A percentile compares a stretch with the other conserved stretches of the same genome.
Evolutionary conservation across 257 asterid species (phyloP).

Genomic region (Solanum piurae): DNA sequence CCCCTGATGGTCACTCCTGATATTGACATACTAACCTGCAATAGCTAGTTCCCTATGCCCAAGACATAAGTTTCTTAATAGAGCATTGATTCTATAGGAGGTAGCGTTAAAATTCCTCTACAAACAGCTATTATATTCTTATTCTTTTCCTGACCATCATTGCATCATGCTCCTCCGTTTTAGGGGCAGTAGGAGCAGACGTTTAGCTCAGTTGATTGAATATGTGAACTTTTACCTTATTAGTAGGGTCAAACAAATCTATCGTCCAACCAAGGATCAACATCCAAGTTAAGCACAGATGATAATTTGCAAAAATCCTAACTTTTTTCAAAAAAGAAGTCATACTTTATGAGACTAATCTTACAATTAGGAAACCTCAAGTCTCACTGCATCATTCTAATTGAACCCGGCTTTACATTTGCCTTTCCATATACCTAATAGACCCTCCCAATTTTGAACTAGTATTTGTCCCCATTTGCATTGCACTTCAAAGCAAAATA

Average conservation of each 20-base stretch:
- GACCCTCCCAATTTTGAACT: neutral
- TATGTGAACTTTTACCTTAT: neutral
- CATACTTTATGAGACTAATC: neutral
- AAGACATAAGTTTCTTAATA: neutral
- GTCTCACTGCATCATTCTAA: neutral
- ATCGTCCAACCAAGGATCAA: neutral
- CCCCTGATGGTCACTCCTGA: neutral
- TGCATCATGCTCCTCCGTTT: neutral
- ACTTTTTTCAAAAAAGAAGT: neutral
- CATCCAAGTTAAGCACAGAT: neutral
- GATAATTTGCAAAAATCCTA: neutral
- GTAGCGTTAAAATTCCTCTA: neutral
- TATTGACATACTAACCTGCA: neutral
- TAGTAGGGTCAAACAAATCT: neutral
- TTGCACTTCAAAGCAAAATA: slow-evolving; percentile 6
- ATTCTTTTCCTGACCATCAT: neutral
- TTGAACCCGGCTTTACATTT: neutral
- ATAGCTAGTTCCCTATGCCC: neutral
- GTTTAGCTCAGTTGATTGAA: neutral
- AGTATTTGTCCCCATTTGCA: neutral
- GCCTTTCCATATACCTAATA: neutral
- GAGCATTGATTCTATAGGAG: neutral
- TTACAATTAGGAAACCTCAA: neutral
- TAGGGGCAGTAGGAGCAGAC: neutral
- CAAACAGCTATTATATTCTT: neutral